Percentiles rank a stretch among this genome's conserved stretches.
These are phyloP conservation scores for Schoenoplectus triqueter DNA, from an alignment of 202 grass and related monocot genomes.

Conservation along the genomic window DNA sequence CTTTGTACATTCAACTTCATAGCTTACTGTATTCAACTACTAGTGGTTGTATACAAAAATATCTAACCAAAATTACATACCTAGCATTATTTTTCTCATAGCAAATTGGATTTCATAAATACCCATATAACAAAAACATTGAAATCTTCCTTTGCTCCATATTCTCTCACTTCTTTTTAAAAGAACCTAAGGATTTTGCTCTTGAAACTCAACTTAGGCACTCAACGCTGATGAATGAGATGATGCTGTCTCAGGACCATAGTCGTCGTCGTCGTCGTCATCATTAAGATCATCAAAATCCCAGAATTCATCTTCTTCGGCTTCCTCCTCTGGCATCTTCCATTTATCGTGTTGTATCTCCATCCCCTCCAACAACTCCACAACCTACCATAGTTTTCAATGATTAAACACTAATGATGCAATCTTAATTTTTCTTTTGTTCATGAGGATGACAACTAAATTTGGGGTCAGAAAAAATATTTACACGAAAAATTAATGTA, in stretches of 20 bases:
- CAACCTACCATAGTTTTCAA: slow-evolving; percentile 54
- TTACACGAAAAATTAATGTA: background rate
- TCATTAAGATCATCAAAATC: slow-evolving; percentile 66
- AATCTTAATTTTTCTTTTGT: background rate
- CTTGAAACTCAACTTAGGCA: slow-evolving; percentile 31
- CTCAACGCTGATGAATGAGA: slow-evolving; percentile 56
- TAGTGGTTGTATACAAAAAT: slow-evolving; percentile 24
- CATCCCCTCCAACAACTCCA: slow-evolving; percentile 74
- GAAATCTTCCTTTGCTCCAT: background rate
- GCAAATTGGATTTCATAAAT: background rate
- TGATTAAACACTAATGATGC: background rate
- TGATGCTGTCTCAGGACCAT: slow-evolving; percentile 48
- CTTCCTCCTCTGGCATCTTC: slow-evolving; percentile 64
- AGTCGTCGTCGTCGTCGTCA: background rate
- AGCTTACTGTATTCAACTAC: slow-evolving; percentile 34
- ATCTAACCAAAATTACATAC: slow-evolving; percentile 22
- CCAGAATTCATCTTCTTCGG: slow-evolving; percentile 55
- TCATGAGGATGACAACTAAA: background rate
- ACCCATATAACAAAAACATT: background rate
- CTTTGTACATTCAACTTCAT: slow-evolving; percentile 29
- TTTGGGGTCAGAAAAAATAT: background rate
- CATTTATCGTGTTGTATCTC: slow-evolving; percentile 75
- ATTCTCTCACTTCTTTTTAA: background rate
- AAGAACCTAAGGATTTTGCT: background rate
- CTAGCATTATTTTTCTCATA: background rate